These are phyloP conservation scores for Globisporangium alternatum DNA, from an alignment of 352 stramenopile genomes.

Conservation along the genomic window DNA sequence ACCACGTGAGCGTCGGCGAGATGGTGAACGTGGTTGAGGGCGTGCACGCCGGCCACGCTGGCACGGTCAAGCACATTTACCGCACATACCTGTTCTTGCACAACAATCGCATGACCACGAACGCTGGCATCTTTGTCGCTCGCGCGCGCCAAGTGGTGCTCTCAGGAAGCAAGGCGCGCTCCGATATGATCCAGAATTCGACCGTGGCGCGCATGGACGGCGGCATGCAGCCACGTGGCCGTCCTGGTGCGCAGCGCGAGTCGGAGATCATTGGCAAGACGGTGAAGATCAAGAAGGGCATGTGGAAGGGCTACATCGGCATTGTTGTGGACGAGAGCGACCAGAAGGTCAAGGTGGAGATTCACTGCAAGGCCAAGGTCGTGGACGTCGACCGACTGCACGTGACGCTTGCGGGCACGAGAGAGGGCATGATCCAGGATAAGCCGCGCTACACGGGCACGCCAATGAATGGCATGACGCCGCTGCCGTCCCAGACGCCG, in stretches of 20 bases:
- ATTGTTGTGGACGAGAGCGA: conserved; percentile 89
- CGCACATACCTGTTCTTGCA: conserved; percentile 88
- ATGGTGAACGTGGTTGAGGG: conserved; percentile 90
- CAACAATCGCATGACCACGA: conserved; percentile 88
- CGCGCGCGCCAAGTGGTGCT: conserved; percentile 79
- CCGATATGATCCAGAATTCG: conserved; percentile 85
- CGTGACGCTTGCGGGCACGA: conserved; percentile 71
- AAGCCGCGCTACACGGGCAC: conserved; percentile 67
- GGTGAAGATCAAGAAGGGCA: conserved; percentile 90
- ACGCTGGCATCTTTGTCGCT: conserved; percentile 88
- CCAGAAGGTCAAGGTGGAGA: conserved; percentile 90
- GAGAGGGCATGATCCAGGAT: conserved; percentile 75
- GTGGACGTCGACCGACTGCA: conserved; percentile 85
- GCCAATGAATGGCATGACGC: conserved; percentile 75
- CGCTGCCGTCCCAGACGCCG: conserved; percentile 79
- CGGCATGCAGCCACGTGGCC: conserved; percentile 34
- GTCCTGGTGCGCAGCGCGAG: conserved; percentile 42
- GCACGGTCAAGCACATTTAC: conserved; percentile 92
- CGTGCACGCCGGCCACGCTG: conserved; percentile 73
- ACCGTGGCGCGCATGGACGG: conserved; percentile 64
- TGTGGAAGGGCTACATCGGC: conserved; percentile 92
- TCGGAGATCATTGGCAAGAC: conserved; percentile 86
- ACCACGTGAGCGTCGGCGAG: conserved; percentile 86
- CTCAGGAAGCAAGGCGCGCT: conserved; percentile 83
- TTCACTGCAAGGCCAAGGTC: conserved; percentile 88